Evolutionary conservation across 2,329 filamentous ascomycete species (phyloP), one percentile per base, ranked within the genome.

Genomic region (Harringtonia lauricola): DNA sequence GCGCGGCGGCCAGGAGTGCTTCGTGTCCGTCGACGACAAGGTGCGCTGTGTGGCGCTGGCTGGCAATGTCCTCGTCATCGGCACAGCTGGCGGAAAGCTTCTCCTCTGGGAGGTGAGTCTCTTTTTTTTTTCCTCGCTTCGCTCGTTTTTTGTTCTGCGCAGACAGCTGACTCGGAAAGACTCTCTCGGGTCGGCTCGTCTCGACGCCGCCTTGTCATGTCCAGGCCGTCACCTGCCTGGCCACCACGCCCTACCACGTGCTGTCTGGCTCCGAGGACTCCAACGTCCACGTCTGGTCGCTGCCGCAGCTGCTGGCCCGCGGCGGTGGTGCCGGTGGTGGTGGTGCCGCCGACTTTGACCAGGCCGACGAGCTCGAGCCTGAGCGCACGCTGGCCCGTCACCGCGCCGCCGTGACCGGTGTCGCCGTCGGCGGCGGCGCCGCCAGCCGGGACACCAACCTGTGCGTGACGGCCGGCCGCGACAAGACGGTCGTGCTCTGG

Each of bases 401-500:
- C 59, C 76, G 83, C 29, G 81, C 77, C 49, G 83, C 73, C 58
- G 80, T 89, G 61, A 90, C 77, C 48, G 76, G 72, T 41, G 58
- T 84, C 17, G 63, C 63, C 6, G 64, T 73, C 36, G 81, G 84
- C 17, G 79, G 85, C 57, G 68, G 72, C 47, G 36, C n/a, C n/a
- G n/a, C 36, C 24, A 81, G 78, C 58, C 59, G 65, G 15, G 76
- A 80, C 54, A 83, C 83, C 46, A 90, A 86, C 59, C 79, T 96
- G 48, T 89, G 84, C 47, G 74, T 95, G 18, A 94, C 90, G 3
- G 78, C 81, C 8, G 86, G 86, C 51, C 80, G 77, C 54, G 92
- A 96, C 64, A 89, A 86, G 63, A 92, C 86, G 8, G 86, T 86
- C 53, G 81, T 95, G 55, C 71, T 94, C 47, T 98, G 92, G 92